These are phyloP conservation scores for Phytophthora capsici DNA, from an alignment of 352 stramenopile species.

Conservation along the genomic window DNA sequence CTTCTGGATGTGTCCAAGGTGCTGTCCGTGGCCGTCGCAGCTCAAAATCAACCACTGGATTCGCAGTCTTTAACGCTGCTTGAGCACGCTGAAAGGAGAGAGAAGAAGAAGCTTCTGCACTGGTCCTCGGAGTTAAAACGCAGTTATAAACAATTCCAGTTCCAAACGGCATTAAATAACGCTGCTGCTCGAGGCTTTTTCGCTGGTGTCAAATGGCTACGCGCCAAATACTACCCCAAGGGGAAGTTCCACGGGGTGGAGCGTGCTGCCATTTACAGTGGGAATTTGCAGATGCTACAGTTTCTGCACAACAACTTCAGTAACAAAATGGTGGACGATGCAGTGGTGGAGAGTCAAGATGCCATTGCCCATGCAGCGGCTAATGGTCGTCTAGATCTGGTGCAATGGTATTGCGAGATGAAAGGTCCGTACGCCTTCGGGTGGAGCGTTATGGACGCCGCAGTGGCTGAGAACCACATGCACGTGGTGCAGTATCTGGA, in stretches of 20 bases:
- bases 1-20: constrained; percentile 44
- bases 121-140: constrained; percentile 52
- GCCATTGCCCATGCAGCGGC: constrained; percentile 43
- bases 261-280: constrained; percentile 43
- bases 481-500: constrained; percentile 45
- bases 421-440: constrained; percentile 50
- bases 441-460: constrained; percentile 53
- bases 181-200: constrained; percentile 33
- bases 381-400: constrained; percentile 38
- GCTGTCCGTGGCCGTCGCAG: constrained; percentile 36
- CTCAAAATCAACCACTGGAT: constrained; percentile 19
- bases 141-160: constrained; percentile 47
- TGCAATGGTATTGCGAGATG: constrained; percentile 49
- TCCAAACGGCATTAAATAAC: constrained; percentile 38
- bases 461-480: constrained; percentile 50
- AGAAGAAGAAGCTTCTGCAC: constrained; percentile 33
- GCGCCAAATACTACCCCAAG: constrained; percentile 37
- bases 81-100: constrained; percentile 31
- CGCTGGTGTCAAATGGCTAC: constrained; percentile 38
- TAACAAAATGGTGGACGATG: constrained; percentile 47
- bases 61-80: constrained; percentile 31
- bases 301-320: constrained; percentile 44
- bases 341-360: constrained; percentile 40
- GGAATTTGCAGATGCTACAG: constrained; percentile 39
- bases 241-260: constrained; percentile 47